Base-by-base conservation (phyloP, 257 asterid species). In the Solanum ossicruentum region DNA sequence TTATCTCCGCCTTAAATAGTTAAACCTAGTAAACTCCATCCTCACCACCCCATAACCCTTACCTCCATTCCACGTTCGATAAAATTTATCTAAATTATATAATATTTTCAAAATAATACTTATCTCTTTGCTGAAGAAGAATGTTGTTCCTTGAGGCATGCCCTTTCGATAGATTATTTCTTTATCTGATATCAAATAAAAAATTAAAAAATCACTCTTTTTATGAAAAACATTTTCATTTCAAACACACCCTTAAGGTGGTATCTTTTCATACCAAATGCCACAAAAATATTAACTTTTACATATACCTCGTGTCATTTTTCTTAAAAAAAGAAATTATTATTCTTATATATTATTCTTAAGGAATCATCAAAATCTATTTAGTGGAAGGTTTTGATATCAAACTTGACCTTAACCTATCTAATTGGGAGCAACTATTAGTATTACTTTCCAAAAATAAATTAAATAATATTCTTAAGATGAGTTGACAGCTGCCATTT, bases 401-500 rank as follows among this genome's bases (percentile, higher is more conserved):
- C 87, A 70, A 49, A 87, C 82, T 81, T 85, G 90, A 73, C 86
- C 70, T 39, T 58, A 32, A 52, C 65, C 28, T 16, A 26, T 52
- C 26, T 78, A 18, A 26, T 78, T 77, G 80, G 81, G 69, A 57
- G 43, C 84, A 79, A 51, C 66, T 58, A 84, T 43, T 65, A n/a
- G 47, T 58, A 57, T 58, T 83, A 1, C 52, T 85, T 67, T 47
- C 85, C 66, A 21, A 54, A 69, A 56, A 49, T 16, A 36, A 32
- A 18, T 8, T 9, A 32, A 57, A 3, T 3, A 11, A 57, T 63
- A 8, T 17, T n/a, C 77, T 9, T 81, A 60, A 71, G 57, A 75
- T 88, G 69, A 84, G n/a, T 20, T 43, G 87, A 86, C 86, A 85
- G 67, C 86, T 84, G 12, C 87, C 65, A 85, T 71, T 78, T 65